Percentiles rank a stretch among this genome's conserved stretches.
phyloP scores from a whole-genome alignment of 768 basidiomycete species.

The Lactarius sp. region DNA sequence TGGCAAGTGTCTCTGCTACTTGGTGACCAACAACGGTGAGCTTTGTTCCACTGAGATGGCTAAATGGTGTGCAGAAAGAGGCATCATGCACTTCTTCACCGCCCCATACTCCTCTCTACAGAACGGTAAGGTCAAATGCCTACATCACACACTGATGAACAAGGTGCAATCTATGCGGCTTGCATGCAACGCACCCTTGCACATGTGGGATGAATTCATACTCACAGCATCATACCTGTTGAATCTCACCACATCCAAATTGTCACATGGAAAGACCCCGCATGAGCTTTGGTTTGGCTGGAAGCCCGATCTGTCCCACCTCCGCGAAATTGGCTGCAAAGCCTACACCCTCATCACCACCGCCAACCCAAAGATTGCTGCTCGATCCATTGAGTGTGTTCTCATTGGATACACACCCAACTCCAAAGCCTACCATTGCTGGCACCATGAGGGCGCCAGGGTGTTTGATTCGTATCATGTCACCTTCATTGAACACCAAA shows the following conservation, averaged over 20 bases:
- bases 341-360: neutral
- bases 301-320: neutral
- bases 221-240: conserved; percentile 4
- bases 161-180: neutral
- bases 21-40: conserved; percentile 3
- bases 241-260: neutral
- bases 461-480: too few relatives aligned
- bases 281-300: neutral
- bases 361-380: too few relatives aligned
- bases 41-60: neutral
- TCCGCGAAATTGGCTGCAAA: neutral
- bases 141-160: neutral
- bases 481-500: too few relatives aligned
- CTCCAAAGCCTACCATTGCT: too few relatives aligned
- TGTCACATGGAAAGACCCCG: conserved; percentile 17
- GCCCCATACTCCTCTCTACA: conserved; percentile 8
- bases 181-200: too few relatives aligned
- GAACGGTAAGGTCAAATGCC: conserved; percentile 2
- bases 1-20: neutral
- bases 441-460: too few relatives aligned
- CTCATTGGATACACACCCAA: too few relatives aligned
- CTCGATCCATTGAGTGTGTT: too few relatives aligned
- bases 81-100: neutral
- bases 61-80: neutral
- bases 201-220: neutral